Evolutionary conservation across 2,329 filamentous ascomycete species (phyloP).

Genomic region (Cladosporium velox): DNA sequence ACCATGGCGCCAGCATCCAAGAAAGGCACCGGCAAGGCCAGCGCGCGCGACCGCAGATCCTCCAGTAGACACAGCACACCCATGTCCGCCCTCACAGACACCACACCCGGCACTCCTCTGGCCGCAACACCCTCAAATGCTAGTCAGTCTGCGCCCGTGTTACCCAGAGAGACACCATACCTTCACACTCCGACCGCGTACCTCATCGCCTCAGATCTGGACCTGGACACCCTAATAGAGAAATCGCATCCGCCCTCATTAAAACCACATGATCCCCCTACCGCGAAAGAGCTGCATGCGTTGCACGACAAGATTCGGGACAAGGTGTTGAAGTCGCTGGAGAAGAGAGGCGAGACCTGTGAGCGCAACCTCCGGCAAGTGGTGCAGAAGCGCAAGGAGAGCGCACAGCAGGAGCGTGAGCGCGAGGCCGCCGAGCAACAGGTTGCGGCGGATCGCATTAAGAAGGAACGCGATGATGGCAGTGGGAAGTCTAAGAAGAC

Average conservation of each 20-base stretch:
- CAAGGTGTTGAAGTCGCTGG: slow-evolving; percentile 45
- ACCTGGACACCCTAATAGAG: slow-evolving; percentile 71
- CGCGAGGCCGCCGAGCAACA: slow-evolving; percentile 50
- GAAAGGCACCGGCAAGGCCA: slow-evolving; percentile 32
- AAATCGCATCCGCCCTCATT: slow-evolving; percentile 53
- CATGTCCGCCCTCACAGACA: slow-evolving; percentile 49
- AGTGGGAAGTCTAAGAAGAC: slow-evolving; percentile 33
- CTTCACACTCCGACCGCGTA: slow-evolving; percentile 61
- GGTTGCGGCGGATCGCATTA: slow-evolving; percentile 49
- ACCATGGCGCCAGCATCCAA: slow-evolving; percentile 32
- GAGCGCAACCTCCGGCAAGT: slow-evolving; percentile 74
- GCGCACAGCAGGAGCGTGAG: slow-evolving; percentile 56
- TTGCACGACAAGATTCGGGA: slow-evolving; percentile 68
- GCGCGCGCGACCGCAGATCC: slow-evolving; percentile 61
- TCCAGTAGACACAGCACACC: slow-evolving; percentile 79
- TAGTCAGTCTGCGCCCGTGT: slow-evolving; percentile 54
- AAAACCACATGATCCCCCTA: slow-evolving; percentile 46
- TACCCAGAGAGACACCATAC: slow-evolving; percentile 56
- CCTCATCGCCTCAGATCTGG: slow-evolving; percentile 56
- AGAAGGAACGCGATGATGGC: slow-evolving; percentile 35
- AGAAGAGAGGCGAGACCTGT: slow-evolving; percentile 62
- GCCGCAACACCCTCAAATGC: slow-evolving; percentile 64
- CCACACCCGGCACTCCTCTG: slow-evolving; percentile 50
- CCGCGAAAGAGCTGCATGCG: slow-evolving; percentile 64
- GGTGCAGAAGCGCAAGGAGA: slow-evolving; percentile 64